Conservation (phyloP, 192 early-diverging fungal species). For the Podila horticola region DNA sequence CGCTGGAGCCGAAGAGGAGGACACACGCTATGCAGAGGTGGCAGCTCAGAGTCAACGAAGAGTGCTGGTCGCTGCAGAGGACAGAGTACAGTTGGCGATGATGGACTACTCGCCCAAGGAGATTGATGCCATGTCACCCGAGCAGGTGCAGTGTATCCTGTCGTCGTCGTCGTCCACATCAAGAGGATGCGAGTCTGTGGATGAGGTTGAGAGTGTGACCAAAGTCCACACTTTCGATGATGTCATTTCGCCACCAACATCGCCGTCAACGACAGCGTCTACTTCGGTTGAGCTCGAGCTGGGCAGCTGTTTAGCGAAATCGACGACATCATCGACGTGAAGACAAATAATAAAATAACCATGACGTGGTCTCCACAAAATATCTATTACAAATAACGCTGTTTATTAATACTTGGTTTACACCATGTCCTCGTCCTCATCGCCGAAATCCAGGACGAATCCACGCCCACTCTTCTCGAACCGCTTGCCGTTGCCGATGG, state of each 20-base stretch:
- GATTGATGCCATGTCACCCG: conserved; percentile 34
- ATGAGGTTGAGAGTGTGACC: background rate
- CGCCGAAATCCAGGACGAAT: conserved; percentile 43
- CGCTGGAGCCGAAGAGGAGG: background rate
- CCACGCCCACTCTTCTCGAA: conserved; percentile 54
- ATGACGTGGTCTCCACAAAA: background rate
- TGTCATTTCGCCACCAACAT: too few species aligned
- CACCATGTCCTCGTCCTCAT: conserved; percentile 52
- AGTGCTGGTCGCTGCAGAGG: conserved; percentile 23
- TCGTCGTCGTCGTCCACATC: background rate
- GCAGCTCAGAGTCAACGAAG: background rate
- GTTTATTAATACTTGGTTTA: conserved; percentile 1
- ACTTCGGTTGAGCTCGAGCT: too few species aligned
- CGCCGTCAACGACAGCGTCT: too few species aligned
- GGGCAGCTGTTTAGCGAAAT: too few species aligned
- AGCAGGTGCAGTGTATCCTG: conserved; percentile 16
- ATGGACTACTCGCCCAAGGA: conserved; percentile 38
- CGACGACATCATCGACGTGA: too few species aligned
- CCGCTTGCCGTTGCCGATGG: conserved; percentile 57
- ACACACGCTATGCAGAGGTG: background rate
- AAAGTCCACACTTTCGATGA: too few species aligned
- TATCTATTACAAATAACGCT: background rate
- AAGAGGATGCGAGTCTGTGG: background rate
- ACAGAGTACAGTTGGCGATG: conserved; percentile 26
- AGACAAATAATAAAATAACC: background rate